Evolutionary conservation across 345 rosid genomes (phyloP), one percentile per base, ranked within the genome.

Genomic region (Odontarrhena argentea): DNA sequence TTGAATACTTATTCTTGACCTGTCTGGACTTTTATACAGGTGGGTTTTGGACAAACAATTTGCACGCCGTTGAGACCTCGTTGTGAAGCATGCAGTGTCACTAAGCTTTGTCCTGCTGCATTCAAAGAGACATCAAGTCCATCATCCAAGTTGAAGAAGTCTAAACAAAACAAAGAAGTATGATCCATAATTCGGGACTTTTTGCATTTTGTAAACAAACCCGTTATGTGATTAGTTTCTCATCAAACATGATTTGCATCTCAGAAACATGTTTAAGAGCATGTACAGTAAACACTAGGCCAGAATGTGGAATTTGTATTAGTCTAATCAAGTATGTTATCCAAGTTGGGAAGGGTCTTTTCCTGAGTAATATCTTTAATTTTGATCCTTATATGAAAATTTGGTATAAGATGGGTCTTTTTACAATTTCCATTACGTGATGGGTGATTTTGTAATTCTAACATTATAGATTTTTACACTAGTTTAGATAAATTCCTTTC

Each of bases 31-130:
- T 12, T 11, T 15, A n/a, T 18, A 40, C 15, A 60, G 97, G 99
- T 94, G 38, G 97, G 97, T 56, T 91, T 94, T 37, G 97, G 99
- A 71, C 97, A 91, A 80, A 94, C 76, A 55, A 84, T 94, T 41
- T 91, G 97, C 65, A 87, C 97, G 61, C 99, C 99, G 0, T 55
- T 87, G 7, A 80, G 91, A 73, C 97, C 99, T 67, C 85, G 74
- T 12, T 88, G 99, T 25, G 86, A 78, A 65, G 55, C 74, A 25
- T 94, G 99, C 74, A 63, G 75, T 58, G 66, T 91, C 25, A 79
- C 65, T 3, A 77, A 80, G 79, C 58, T 80, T 9, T 94, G 99
- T 55, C 99, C 99, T 40, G 86, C 97, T 73, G 99, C 97, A 24
- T 94, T 88, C 67, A 85, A 83, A 86, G 96, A 93, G 79, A 54